phyloP scores from a whole-genome alignment of 176 grass and related monocot genomes.

The Oryza coarctata region DNA sequence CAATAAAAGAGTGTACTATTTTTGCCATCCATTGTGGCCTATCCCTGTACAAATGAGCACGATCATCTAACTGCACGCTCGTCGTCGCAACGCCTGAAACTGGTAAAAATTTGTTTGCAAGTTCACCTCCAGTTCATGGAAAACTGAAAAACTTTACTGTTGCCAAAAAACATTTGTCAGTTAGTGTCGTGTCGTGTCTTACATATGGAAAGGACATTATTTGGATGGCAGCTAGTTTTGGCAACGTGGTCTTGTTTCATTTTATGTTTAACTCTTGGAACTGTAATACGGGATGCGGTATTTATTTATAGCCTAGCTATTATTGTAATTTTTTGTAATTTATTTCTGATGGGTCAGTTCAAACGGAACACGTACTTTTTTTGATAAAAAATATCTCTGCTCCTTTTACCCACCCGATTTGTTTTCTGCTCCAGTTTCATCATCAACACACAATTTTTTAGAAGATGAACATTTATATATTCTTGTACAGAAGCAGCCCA shows the following conservation, averaged over 20 bases:
- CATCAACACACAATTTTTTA: not conserved
- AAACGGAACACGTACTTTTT: conserved; percentile 34
- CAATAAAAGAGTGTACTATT: conserved; percentile 51
- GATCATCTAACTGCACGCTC: conserved; percentile 16
- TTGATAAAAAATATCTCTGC: not conserved
- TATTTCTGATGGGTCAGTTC: conserved; percentile 35
- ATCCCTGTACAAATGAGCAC: conserved; percentile 55
- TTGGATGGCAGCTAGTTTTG: conserved; percentile 50
- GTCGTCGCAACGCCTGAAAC: conserved; percentile 29
- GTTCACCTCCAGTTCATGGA: conserved; percentile 43
- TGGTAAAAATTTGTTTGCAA: conserved; percentile 29
- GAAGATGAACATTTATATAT: too few species aligned
- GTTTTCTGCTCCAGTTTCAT: not conserved
- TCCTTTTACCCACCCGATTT: not conserved
- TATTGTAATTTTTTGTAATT: conserved; percentile 55
- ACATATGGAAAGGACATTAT: conserved; percentile 38
- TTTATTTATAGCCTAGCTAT: conserved; percentile 48
- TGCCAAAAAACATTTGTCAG: conserved; percentile 24
- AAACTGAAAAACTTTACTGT: not conserved
- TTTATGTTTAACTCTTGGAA: conserved; percentile 41
- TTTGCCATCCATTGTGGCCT: conserved; percentile 40
- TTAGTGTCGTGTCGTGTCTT: conserved; percentile 20
- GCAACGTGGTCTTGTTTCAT: conserved; percentile 35
- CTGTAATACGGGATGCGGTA: conserved; percentile 42
- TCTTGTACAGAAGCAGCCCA: too few species aligned